Conservation (phyloP, 495 filamentous ascomycete species). For the Hypoxylon cercidicola region DNA sequence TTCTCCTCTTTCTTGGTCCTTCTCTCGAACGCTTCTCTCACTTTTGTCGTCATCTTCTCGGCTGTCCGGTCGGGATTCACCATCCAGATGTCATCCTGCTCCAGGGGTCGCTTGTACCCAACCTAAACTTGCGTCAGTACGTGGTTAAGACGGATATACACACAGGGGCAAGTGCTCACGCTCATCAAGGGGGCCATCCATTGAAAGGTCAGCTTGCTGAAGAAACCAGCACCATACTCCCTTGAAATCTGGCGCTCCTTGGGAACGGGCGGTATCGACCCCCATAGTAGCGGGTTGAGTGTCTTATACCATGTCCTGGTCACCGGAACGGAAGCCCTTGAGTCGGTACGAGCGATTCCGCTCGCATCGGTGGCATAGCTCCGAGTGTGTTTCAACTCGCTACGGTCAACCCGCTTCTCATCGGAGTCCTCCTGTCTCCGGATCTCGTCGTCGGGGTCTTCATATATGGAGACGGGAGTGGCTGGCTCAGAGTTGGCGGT, state of each 20-base stretch:
- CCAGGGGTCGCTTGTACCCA: slow-evolving; percentile 86
- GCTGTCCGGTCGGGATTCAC: slow-evolving; percentile 85
- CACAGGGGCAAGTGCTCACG: slow-evolving; percentile 51
- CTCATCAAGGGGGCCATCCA: slow-evolving; percentile 78
- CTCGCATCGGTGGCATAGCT: slow-evolving; percentile 60
- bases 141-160: not conserved
- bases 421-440: slow-evolving; percentile 40
- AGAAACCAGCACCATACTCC: slow-evolving; percentile 69
- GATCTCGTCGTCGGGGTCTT: slow-evolving; percentile 44
- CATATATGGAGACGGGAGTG: slow-evolving; percentile 20
- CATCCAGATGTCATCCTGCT: slow-evolving; percentile 85
- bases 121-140: slow-evolving; percentile 51
- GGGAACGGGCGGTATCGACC: slow-evolving; percentile 67
- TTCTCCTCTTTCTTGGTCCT: slow-evolving; percentile 74
- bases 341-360: slow-evolving; percentile 41
- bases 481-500: slow-evolving; percentile 31
- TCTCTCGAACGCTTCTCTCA: slow-evolving; percentile 72
- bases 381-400: slow-evolving; percentile 53
- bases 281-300: slow-evolving; percentile 72
- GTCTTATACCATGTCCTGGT: slow-evolving; percentile 67
- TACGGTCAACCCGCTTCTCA: slow-evolving; percentile 36
- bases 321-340: slow-evolving; percentile 37
- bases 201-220: slow-evolving; percentile 69
- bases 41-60: slow-evolving; percentile 69
- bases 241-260: slow-evolving; percentile 61